Evolutionary conservation across 2,329 filamentous ascomycete genomes (phyloP).

Genomic region (Aspergillus eucalypticola): DNA sequence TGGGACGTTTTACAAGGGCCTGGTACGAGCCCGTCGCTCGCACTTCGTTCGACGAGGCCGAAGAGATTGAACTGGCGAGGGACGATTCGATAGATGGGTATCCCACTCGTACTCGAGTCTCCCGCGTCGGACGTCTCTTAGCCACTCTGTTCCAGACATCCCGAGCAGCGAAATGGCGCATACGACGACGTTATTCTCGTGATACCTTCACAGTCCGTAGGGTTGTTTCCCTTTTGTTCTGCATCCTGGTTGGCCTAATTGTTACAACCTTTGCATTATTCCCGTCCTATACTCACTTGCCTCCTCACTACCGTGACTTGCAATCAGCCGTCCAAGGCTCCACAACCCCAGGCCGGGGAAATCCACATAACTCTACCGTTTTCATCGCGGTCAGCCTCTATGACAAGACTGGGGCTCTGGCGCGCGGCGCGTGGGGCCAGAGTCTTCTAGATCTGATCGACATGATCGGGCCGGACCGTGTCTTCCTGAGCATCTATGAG

Average conservation of each 20-base stretch:
- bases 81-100: no score
- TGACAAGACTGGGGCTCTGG: conserved; percentile 61
- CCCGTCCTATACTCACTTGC: not conserved
- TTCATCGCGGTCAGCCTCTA: conserved; percentile 74
- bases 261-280: not conserved
- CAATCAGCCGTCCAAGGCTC: not conserved
- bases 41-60: not conserved
- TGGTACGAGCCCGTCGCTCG: not conserved
- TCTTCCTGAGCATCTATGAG: conserved; percentile 72
- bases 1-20: no score
- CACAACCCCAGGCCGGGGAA: conserved; percentile 44
- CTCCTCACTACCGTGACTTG: not conserved
- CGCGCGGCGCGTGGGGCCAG: conserved; percentile 64
- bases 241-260: not conserved
- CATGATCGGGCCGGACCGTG: conserved; percentile 65
- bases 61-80: not conserved
- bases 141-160: no score
- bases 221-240: not conserved
- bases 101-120: not conserved
- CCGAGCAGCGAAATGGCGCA: no score
- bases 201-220: not conserved
- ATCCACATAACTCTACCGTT: conserved; percentile 61
- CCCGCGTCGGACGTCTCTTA: not conserved
- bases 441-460: conserved; percentile 62
- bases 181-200: no score